phyloP scores from a whole-genome alignment of 202 grass and related monocot species.

The Saccharum hybrid region DNA sequence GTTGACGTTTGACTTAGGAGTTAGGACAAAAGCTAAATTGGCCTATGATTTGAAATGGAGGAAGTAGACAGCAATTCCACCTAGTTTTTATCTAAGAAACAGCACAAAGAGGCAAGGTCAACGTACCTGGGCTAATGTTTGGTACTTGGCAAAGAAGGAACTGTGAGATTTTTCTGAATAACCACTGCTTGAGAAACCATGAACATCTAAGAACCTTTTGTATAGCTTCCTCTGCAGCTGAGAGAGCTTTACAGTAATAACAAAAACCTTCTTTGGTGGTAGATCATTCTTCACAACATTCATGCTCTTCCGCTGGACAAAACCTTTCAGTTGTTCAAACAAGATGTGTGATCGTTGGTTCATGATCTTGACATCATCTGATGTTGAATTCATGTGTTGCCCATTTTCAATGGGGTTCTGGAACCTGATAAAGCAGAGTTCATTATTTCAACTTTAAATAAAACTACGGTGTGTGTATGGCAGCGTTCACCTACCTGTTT shows the following conservation, averaged over 20 bases:
- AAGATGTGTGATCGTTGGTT: slow-evolving; percentile 96
- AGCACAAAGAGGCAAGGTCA: slow-evolving; percentile 23
- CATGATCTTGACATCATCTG: slow-evolving; percentile 95
- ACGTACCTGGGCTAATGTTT: slow-evolving; percentile 82
- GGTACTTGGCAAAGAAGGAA: slow-evolving; percentile 95
- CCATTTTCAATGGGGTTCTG: slow-evolving; percentile 99
- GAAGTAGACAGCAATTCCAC: neutral
- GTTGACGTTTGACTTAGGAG: neutral
- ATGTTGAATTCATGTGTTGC: slow-evolving; percentile 92
- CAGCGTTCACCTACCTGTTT: slow-evolving; percentile 65
- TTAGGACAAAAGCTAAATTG: neutral
- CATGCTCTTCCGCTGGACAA: slow-evolving; percentile 96
- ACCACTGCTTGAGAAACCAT: slow-evolving; percentile 75
- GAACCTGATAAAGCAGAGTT: slow-evolving; percentile 66
- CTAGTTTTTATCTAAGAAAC: slow-evolving; percentile 36
- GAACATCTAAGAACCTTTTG: slow-evolving; percentile 91
- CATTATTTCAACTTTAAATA: slow-evolving; percentile 25
- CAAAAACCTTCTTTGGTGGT: slow-evolving; percentile 96
- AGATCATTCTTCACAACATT: slow-evolving; percentile 99
- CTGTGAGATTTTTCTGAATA: slow-evolving; percentile 72
- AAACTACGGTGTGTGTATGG: slow-evolving; percentile 21
- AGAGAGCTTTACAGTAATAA: slow-evolving; percentile 95
- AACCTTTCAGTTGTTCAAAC: slow-evolving; percentile 96
- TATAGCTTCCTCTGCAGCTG: slow-evolving; percentile 88
- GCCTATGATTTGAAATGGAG: neutral